Conservation (phyloP, 1,284 basidiomycete genomes). For the Cystobasidium slooffiae region DNA sequence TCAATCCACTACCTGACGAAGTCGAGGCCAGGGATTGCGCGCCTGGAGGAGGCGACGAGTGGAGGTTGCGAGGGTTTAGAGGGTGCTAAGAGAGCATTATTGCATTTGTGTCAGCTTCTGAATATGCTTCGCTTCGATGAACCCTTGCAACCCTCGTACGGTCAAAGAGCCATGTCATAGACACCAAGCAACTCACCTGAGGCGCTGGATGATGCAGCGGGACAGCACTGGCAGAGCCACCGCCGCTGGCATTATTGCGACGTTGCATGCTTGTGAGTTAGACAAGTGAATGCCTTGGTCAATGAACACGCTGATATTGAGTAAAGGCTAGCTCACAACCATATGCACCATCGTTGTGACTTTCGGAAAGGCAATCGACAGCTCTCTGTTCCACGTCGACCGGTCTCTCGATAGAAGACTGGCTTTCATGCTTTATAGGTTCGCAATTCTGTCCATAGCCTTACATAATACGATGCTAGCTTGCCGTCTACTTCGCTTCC, state of each 20-base stretch:
- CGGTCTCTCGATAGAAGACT: too few relatives aligned
- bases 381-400: too few relatives aligned
- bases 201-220: conserved; percentile 40
- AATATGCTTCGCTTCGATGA: background rate
- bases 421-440: too few relatives aligned
- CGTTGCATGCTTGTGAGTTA: conserved; percentile 21
- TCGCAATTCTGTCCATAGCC: too few relatives aligned
- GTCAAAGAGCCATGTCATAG: background rate
- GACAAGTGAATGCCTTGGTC: background rate
- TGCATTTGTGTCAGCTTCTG: background rate
- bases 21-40: conserved; percentile 12
- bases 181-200: conserved; percentile 9
- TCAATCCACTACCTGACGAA: background rate
- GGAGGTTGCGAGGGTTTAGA: conserved; percentile 38
- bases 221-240: conserved; percentile 21
- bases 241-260: conserved; percentile 20
- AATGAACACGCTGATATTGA: too few relatives aligned
- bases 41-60: conserved; percentile 40
- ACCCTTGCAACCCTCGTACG: background rate
- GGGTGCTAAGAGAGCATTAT: conserved; percentile 1
- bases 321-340: too few relatives aligned
- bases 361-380: too few relatives aligned
- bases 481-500: too few relatives aligned
- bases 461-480: too few relatives aligned
- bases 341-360: too few relatives aligned